Evolutionary conservation across 2,329 filamentous ascomycete species (phyloP).

Genomic region (Trichoderma lentiforme): DNA sequence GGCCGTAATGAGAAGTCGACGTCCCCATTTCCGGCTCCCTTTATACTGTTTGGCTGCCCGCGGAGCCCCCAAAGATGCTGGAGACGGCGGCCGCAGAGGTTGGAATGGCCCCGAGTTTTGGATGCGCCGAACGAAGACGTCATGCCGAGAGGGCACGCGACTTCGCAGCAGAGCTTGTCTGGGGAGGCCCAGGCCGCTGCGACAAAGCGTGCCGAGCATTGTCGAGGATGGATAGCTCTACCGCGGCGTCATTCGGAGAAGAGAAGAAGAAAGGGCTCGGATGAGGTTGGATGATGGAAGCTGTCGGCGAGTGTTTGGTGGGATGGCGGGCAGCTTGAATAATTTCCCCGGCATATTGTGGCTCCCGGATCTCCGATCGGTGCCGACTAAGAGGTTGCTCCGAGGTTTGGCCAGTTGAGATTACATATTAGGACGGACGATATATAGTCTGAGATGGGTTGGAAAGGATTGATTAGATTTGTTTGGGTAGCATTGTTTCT

Average conservation of each 20-base stretch:
- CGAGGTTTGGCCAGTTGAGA: slow-evolving; percentile 1
- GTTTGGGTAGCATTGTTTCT: not conserved
- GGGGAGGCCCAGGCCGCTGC: slow-evolving; percentile 27
- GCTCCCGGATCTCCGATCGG: slow-evolving; percentile 3
- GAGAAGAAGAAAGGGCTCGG: not conserved
- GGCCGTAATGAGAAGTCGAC: slow-evolving; percentile 64
- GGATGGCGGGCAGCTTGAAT: not conserved
- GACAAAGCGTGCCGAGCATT: slow-evolving; percentile 30
- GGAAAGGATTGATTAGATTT: not conserved
- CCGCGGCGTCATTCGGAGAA: slow-evolving; percentile 18
- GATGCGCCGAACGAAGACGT: slow-evolving; percentile 26
- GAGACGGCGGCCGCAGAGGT: slow-evolving; percentile 72
- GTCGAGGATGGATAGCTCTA: slow-evolving; percentile 10
- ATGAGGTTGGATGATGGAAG: not conserved
- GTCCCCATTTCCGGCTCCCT: slow-evolving; percentile 70
- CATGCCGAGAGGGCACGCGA: slow-evolving; percentile 20
- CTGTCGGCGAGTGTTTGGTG: not conserved
- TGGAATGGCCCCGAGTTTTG: slow-evolving; percentile 50
- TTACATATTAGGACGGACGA: not conserved
- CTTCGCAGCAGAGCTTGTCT: slow-evolving; percentile 21
- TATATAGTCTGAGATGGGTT: not conserved
- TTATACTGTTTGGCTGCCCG: slow-evolving; percentile 67
- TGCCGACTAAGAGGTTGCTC: not conserved
- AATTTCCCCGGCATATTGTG: not conserved
- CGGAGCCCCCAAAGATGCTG: slow-evolving; percentile 72